These are phyloP conservation scores for Amanita rubescens DNA, from an alignment of 768 basidiomycete genomes.

Conservation along the genomic window DNA sequence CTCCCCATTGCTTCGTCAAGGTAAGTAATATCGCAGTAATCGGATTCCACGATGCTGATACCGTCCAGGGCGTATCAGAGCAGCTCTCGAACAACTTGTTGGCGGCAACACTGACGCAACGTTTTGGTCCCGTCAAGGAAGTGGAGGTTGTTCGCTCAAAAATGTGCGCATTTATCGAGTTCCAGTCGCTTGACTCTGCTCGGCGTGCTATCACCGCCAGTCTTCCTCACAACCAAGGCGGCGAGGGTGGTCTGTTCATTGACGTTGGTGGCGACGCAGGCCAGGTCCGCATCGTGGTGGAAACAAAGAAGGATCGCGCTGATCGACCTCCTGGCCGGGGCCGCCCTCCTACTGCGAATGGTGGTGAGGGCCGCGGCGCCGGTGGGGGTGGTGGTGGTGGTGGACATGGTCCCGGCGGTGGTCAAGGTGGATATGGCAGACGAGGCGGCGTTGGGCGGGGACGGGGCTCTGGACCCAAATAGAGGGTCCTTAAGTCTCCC, in stretches of 20 bases:
- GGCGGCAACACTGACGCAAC: conserved; percentile 37
- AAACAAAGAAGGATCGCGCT: conserved; percentile 86
- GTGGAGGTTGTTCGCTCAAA: conserved; percentile 82
- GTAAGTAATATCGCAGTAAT: conserved; percentile 28
- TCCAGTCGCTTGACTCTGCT: conserved; percentile 69
- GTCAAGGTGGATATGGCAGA: conserved; percentile 10
- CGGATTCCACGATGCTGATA: not conserved
- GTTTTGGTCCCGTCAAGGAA: conserved; percentile 81
- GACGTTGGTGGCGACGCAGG: conserved; percentile 52
- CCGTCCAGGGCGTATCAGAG: conserved; percentile 61
- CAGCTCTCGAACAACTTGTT: conserved; percentile 48
- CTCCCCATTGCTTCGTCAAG: conserved; percentile 89
- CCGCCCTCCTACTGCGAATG: conserved; percentile 43
- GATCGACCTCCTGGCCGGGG: conserved; percentile 65
- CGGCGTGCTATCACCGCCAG: conserved; percentile 76
- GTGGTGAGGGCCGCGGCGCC: conserved; percentile 43
- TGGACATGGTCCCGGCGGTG: conserved; percentile 21
- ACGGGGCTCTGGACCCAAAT: conserved; percentile 4
- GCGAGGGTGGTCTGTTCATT: conserved; percentile 83
- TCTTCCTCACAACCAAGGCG: conserved; percentile 60
- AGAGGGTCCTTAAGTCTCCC: not conserved
- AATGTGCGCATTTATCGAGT: conserved; percentile 95
- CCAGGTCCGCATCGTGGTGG: conserved; percentile 60
- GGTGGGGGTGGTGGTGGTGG: conserved; percentile 25
- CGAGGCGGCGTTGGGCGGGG: conserved; percentile 3